Conservation (phyloP, 164 flowering plant species). For the Brasenia schreberi region DNA sequence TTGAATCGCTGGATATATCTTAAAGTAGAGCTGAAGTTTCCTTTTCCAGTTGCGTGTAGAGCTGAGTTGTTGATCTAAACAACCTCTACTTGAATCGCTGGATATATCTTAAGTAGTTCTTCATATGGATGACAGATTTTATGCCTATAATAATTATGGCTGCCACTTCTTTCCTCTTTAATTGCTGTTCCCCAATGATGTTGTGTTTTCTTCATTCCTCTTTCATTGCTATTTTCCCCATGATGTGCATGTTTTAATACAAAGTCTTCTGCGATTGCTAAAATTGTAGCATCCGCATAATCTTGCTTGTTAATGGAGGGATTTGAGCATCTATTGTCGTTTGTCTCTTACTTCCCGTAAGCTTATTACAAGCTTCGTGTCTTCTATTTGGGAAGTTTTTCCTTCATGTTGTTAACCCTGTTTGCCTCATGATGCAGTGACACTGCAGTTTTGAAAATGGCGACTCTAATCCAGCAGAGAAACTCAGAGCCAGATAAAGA, state of each 20-base stretch:
- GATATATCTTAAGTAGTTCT: too few species aligned
- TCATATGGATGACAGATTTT: too few species aligned
- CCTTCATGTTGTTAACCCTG: background rate
- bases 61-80: too few species aligned
- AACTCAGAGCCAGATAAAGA: slow-evolving; percentile 15
- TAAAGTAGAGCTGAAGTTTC: too few species aligned
- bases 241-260: background rate
- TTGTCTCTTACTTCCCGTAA: background rate
- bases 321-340: background rate
- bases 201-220: too few species aligned
- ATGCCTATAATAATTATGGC: too few species aligned
- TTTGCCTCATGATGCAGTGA: slow-evolving; percentile 19
- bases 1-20: too few species aligned
- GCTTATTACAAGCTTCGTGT: background rate
- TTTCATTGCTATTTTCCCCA: too few species aligned
- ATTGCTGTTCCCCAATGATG: too few species aligned
- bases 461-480: slow-evolving; percentile 5
- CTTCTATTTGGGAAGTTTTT: background rate
- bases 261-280: background rate
- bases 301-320: background rate
- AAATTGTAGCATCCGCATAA: background rate
- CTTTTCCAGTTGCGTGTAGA: too few species aligned
- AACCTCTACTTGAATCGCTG: too few species aligned
- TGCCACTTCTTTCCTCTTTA: too few species aligned
- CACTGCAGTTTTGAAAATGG: slow-evolving; percentile 7